A percentile compares a stretch with the other conserved stretches of the same genome.
These are phyloP conservation scores for Spiromyces aspiralis DNA, from an alignment of 371 early-diverging fungal species.

Conservation along the genomic window DNA sequence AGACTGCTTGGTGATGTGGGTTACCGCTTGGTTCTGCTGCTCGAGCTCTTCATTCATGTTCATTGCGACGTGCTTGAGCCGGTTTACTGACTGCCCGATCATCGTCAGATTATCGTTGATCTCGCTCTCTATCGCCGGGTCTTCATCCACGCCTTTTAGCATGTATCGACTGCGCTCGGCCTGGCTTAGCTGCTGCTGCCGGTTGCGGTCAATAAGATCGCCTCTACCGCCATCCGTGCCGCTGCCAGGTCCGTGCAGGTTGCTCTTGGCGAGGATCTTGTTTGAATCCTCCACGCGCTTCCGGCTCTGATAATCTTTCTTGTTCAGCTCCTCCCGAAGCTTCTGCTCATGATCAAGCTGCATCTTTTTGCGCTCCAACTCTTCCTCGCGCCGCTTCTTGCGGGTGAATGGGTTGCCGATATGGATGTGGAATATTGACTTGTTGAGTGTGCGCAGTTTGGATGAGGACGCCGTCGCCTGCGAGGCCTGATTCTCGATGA, in stretches of 20 bases:
- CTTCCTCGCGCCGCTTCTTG: constrained; percentile 36
- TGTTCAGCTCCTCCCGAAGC: constrained; percentile 29
- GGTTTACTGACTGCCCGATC: constrained; percentile 38
- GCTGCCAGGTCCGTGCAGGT: background rate
- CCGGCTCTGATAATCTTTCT: constrained; percentile 30
- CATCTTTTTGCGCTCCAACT: constrained; percentile 20
- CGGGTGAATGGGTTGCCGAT: constrained; percentile 44
- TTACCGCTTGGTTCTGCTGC: constrained; percentile 36
- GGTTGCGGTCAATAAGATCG: background rate
- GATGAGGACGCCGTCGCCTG: constrained; percentile 50
- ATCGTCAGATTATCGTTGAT: constrained; percentile 59
- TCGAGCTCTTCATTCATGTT: constrained; percentile 58
- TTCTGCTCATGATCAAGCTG: constrained; percentile 12
- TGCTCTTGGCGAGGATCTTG: background rate
- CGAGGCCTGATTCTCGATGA: constrained; percentile 52
- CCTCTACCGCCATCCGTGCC: background rate
- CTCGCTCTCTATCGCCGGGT: constrained; percentile 57
- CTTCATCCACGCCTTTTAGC: constrained; percentile 41
- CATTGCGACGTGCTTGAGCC: constrained; percentile 54
- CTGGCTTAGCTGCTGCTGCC: background rate
- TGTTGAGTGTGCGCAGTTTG: constrained; percentile 59
- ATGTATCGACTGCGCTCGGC: constrained; percentile 44
- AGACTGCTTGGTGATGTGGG: constrained; percentile 11
- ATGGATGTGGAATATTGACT: constrained; percentile 56
- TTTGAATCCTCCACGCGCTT: constrained; percentile 31